A percentile compares a stretch with the other conserved stretches of the same genome.
phyloP scores from a whole-genome alignment of 805 yeast species.

The Lipomyces kockii region DNA sequence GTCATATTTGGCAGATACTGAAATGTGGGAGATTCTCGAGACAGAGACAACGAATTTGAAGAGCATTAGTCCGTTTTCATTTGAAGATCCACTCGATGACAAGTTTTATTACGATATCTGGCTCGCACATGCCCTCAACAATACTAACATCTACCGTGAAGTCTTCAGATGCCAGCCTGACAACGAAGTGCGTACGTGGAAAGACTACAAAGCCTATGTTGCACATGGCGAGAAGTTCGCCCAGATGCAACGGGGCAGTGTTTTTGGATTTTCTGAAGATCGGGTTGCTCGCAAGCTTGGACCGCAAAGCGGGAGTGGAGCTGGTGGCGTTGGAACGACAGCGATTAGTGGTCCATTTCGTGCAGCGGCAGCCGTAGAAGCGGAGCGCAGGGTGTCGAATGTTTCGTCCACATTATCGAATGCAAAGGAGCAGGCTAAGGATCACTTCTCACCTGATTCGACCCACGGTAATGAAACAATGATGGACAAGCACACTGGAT shows the following conservation, averaged over 20 bases:
- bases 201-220: conserved; percentile 64
- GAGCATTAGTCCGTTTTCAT: conserved; percentile 84
- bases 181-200: conserved; percentile 87
- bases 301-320: background rate
- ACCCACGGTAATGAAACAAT: background rate
- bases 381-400: background rate
- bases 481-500: background rate
- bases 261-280: background rate
- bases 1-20: conserved; percentile 23
- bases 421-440: background rate
- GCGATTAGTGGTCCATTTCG: background rate
- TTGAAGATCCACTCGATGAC: conserved; percentile 84
- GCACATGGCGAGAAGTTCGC: conserved; percentile 46
- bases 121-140: conserved; percentile 80
- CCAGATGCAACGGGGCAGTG: conserved; percentile 15
- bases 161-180: conserved; percentile 97
- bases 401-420: background rate
- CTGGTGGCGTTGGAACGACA: background rate
- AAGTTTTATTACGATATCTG: conserved; percentile 84
- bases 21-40: conserved; percentile 54
- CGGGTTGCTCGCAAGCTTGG: background rate
- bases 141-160: conserved; percentile 77
- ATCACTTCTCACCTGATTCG: background rate
- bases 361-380: background rate
- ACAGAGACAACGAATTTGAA: conserved; percentile 49